Conservation (phyloP, 148 eudicot species). For the Euryodendron excelsum region DNA sequence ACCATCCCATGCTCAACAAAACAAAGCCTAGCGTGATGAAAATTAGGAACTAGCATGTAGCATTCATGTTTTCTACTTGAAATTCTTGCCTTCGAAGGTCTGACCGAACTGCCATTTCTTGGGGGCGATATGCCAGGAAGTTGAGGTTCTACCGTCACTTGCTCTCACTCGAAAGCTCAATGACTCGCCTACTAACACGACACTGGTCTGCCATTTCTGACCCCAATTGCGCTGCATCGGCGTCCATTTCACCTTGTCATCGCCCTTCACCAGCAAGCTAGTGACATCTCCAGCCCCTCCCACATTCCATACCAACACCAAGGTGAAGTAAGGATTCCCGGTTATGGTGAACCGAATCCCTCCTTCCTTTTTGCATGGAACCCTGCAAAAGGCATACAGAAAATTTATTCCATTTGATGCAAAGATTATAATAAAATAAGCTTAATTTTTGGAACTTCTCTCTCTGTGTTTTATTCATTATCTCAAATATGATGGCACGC, state of each 20-base stretch:
- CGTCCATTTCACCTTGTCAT: slow-evolving; percentile 38
- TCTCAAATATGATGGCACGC: too few relatives aligned
- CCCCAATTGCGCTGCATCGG: slow-evolving; percentile 67
- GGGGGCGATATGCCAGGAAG: slow-evolving; percentile 46
- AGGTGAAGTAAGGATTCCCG: slow-evolving; percentile 50
- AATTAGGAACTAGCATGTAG: too few relatives aligned
- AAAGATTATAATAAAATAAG: too few relatives aligned
- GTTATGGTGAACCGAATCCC: slow-evolving; percentile 68
- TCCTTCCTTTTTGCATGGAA: slow-evolving; percentile 60
- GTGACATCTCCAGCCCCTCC: slow-evolving; percentile 73
- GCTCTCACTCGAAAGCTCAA: slow-evolving; percentile 47
- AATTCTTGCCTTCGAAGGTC: slow-evolving; percentile 59
- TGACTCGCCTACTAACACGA: slow-evolving; percentile 42
- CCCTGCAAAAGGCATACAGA: slow-evolving; percentile 54
- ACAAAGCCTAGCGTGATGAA: too few relatives aligned
- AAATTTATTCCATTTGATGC: too few relatives aligned
- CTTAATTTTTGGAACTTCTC: too few relatives aligned
- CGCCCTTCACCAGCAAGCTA: slow-evolving; percentile 46
- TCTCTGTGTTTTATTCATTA: too few relatives aligned
- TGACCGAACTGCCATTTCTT: slow-evolving; percentile 62
- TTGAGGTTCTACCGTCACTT: slow-evolving; percentile 47
- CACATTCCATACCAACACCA: slow-evolving; percentile 62
- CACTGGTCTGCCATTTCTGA: slow-evolving; percentile 56
- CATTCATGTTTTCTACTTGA: slow-evolving; percentile 15
- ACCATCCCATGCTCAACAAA: too few relatives aligned